Percentiles rank a stretch among this genome's conserved stretches.
These are phyloP conservation scores for Casaregolazyma lundiana DNA, from an alignment of 1,139 yeast species.

Conservation along the genomic window DNA sequence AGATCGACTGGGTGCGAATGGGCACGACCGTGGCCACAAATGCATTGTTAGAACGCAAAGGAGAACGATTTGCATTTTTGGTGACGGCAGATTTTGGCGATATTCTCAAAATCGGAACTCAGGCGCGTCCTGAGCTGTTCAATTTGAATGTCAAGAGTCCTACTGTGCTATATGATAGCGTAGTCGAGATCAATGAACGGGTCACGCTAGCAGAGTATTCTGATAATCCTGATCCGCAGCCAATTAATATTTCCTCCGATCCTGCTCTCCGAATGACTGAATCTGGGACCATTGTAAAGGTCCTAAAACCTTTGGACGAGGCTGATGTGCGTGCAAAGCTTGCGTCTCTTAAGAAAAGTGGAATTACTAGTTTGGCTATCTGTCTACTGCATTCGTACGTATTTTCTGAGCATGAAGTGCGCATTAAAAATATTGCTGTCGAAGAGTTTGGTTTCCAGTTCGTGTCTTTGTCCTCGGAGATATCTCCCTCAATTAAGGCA, in stretches of 20 bases:
- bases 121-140: conserved; percentile 66
- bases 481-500: conserved; percentile 70
- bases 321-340: conserved; percentile 40
- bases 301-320: conserved; percentile 47
- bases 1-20: conserved; percentile 58
- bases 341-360: conserved; percentile 43
- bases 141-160: conserved; percentile 58
- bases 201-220: conserved; percentile 64
- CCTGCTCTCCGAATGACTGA: conserved; percentile 45
- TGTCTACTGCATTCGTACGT: conserved; percentile 68
- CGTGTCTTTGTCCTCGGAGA: conserved; percentile 59
- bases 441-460: conserved; percentile 53
- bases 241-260: conserved; percentile 28
- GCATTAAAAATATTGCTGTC: conserved; percentile 53
- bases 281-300: conserved; percentile 60
- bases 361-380: conserved; percentile 62
- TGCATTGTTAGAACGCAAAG: conserved; percentile 66
- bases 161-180: conserved; percentile 55
- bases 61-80: conserved; percentile 57
- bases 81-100: conserved; percentile 65
- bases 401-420: conserved; percentile 63
- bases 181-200: conserved; percentile 66
- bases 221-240: conserved; percentile 48
- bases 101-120: conserved; percentile 62
- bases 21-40: conserved; percentile 83